These are phyloP conservation scores for Berkeleyomyces basicola DNA, from an alignment of 2,329 filamentous ascomycete species.

Conservation along the genomic window DNA sequence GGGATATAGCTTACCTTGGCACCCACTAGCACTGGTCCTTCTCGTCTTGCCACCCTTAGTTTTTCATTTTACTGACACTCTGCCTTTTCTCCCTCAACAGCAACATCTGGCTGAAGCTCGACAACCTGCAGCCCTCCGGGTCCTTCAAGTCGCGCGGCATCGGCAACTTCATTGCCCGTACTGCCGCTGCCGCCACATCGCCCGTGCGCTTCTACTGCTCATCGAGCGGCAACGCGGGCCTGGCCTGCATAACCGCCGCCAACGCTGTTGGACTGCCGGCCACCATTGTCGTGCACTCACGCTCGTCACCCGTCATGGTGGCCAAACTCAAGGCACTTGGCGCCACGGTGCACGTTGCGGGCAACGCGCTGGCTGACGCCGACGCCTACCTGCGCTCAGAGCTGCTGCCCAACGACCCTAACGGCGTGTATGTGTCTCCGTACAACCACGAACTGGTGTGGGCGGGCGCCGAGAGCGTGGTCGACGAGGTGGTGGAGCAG, in stretches of 20 bases:
- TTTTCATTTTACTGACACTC: background rate
- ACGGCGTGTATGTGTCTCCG: conserved; percentile 48
- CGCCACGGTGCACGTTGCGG: conserved; percentile 50
- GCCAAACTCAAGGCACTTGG: conserved; percentile 53
- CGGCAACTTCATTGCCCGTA: conserved; percentile 42
- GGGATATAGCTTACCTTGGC: background rate
- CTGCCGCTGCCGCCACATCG: conserved; percentile 20
- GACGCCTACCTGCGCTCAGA: conserved; percentile 47
- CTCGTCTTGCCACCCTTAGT: background rate
- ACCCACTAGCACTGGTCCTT: background rate
- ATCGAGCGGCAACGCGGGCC: conserved; percentile 69
- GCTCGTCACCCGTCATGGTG: conserved; percentile 53
- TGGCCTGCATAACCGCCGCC: conserved; percentile 64
- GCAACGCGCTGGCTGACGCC: conserved; percentile 51
- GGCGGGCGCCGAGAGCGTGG: conserved; percentile 44
- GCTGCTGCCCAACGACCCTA: conserved; percentile 34
- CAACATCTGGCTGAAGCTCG: conserved; percentile 68
- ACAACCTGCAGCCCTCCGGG: conserved; percentile 64
- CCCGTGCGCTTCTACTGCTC: conserved; percentile 58
- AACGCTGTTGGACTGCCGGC: conserved; percentile 43
- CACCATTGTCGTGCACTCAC: conserved; percentile 58
- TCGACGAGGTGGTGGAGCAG: conserved; percentile 33
- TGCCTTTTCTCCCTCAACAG: conserved; percentile 21
- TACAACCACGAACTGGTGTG: conserved; percentile 55
- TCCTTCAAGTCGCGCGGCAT: conserved; percentile 73